Conservation (phyloP, 352 stramenopile genomes). For the Globisporangium cystogenes region DNA sequence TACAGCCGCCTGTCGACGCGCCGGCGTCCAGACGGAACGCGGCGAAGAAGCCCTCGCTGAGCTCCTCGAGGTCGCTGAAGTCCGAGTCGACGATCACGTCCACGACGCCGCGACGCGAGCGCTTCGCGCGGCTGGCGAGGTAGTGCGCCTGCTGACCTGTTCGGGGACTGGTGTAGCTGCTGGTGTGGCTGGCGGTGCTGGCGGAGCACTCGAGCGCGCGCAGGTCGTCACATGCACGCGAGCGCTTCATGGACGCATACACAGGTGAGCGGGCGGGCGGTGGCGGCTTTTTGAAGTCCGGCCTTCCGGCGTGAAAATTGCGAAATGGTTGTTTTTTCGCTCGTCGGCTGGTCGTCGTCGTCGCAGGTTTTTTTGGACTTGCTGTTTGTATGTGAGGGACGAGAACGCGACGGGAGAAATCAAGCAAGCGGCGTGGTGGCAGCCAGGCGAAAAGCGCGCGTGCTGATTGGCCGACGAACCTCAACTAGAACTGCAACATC, state of each 20-base stretch:
- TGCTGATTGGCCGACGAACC: not conserved
- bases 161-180: no score
- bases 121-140: conserved; percentile 7
- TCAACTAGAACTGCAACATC: not conserved
- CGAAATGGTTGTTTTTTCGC: not conserved
- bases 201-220: conserved; percentile 39
- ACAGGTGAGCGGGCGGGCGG: not conserved
- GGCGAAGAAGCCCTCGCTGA: conserved; percentile 5
- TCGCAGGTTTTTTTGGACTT: not conserved
- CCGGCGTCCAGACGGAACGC: not conserved
- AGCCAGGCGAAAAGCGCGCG: no score
- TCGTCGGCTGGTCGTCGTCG: not conserved
- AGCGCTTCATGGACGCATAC: conserved; percentile 50
- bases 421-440: conserved; percentile 5
- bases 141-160: not conserved
- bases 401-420: conserved; percentile 6
- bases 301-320: not conserved
- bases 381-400: conserved; percentile 4
- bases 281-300: not conserved
- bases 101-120: conserved; percentile 9
- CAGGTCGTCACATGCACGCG: conserved; percentile 61
- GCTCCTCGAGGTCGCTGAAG: conserved; percentile 8
- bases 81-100: conserved; percentile 9
- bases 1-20: not conserved
- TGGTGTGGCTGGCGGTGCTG: conserved; percentile 1